Evolutionary conservation across 73 alveolate genomes (phyloP).

Genomic region (Blepharisma stoltei): DNA sequence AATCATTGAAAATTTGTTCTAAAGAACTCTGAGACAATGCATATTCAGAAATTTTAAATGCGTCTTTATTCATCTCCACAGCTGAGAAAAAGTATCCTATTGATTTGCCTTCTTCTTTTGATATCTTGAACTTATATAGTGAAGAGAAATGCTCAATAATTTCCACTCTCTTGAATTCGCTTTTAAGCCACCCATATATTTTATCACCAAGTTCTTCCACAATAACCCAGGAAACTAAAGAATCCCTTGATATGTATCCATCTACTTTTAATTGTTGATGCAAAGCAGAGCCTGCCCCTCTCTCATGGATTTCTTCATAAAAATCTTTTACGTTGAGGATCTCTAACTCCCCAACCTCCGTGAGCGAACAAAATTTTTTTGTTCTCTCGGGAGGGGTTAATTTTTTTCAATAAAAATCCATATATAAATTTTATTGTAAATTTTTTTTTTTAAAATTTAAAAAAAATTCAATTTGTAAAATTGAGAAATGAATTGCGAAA

Average conservation of each 20-base stretch:
- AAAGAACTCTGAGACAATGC: constrained; percentile 65
- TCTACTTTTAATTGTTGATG: constrained; percentile 39
- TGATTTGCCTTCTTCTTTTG: constrained; percentile 40
- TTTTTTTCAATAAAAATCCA: no score
- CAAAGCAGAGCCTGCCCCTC: constrained; percentile 32
- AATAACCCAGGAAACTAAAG: constrained; percentile 49
- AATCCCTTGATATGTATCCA: constrained; percentile 37
- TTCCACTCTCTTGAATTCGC: constrained; percentile 44
- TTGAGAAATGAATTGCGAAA: no score
- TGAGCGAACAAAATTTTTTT: no score
- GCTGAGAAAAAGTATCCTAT: constrained; percentile 62
- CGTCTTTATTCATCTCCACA: constrained; percentile 59
- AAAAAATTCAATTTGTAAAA: no score
- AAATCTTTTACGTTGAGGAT: constrained; percentile 38
- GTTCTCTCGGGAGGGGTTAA: constrained; percentile 93
- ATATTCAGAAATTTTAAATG: constrained; percentile 55
- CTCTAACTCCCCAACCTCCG: no score
- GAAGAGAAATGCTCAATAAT: constrained; percentile 61
- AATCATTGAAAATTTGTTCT: constrained; percentile 71
- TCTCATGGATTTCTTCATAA: neutral
- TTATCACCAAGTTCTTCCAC: constrained; percentile 51
- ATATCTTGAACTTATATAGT: constrained; percentile 61
- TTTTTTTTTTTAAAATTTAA: no score
- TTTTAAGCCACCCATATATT: constrained; percentile 42
- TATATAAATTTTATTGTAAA: no score